Evolutionary conservation across 2,329 filamentous ascomycete genomes (phyloP).

Genomic region (Ceratocystis papillata): DNA sequence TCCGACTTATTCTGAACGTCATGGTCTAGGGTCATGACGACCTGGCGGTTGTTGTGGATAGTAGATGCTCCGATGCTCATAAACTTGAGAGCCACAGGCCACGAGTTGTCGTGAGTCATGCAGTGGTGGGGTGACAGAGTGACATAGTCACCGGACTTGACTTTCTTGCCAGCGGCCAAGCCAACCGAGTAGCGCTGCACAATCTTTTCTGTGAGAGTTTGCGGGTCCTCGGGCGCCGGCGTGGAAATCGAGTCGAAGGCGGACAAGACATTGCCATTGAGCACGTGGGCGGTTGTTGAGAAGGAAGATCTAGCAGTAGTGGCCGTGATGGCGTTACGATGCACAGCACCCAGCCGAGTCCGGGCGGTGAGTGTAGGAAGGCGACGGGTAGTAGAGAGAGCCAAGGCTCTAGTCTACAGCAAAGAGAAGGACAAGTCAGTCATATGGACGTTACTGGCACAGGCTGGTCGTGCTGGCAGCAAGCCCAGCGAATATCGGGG

Average conservation of each 20-base stretch:
- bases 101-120: conserved; percentile 83
- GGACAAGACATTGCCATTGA: conserved; percentile 17
- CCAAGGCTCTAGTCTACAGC: conserved; percentile 15
- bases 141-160: conserved; percentile 75
- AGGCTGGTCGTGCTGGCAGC: not conserved
- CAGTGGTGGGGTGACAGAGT: conserved; percentile 45
- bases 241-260: conserved; percentile 15
- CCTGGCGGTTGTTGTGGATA: conserved; percentile 45
- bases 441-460: not conserved
- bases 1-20: conserved; percentile 77
- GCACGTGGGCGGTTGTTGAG: conserved; percentile 24
- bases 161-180: conserved; percentile 61
- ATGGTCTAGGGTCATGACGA: conserved; percentile 62
- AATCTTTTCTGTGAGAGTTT: conserved; percentile 88
- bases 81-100: conserved; percentile 64
- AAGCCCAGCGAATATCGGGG: not conserved
- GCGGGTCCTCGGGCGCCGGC: conserved; percentile 36
- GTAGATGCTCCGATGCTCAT: conserved; percentile 66
- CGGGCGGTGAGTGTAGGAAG: conserved; percentile 11
- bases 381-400: conserved; percentile 20
- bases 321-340: not conserved
- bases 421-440: not conserved
- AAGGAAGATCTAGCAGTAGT: not conserved
- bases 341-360: not conserved
- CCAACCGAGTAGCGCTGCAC: conserved; percentile 73